phyloP scores from a whole-genome alignment of 2,329 filamentous ascomycete genomes.

The Diaporthe humulicola region DNA sequence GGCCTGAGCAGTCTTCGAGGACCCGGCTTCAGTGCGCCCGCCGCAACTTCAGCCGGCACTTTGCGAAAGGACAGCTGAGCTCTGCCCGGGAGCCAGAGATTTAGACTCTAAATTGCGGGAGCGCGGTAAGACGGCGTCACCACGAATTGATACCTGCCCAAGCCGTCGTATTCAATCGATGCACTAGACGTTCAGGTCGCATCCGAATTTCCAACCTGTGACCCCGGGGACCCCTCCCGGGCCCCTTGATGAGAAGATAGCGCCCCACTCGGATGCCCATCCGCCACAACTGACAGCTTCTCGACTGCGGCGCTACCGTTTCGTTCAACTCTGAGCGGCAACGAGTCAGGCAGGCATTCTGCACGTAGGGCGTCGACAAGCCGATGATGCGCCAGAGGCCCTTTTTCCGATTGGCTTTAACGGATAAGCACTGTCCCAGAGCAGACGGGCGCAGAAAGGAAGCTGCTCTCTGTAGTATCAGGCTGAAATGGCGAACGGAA shows the following conservation, averaged over 20 bases:
- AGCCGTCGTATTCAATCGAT: constrained; percentile 13
- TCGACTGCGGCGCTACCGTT: constrained; percentile 9
- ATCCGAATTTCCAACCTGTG: constrained; percentile 18
- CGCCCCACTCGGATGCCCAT: constrained; percentile 24
- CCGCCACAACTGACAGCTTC: constrained; percentile 31
- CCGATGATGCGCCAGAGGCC: background rate
- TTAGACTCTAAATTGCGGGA: constrained; percentile 24
- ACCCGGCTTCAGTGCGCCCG: background rate
- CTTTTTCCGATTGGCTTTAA: constrained; percentile 1
- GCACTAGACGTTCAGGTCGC: constrained; percentile 18
- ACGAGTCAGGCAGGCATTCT: background rate
- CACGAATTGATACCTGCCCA: background rate
- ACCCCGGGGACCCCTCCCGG: constrained; percentile 13
- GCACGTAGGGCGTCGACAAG: background rate
- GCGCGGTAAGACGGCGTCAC: constrained; percentile 20
- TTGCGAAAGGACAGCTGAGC: constrained; percentile 18
- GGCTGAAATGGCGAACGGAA: constrained; percentile 25
- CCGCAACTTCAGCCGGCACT: background rate
- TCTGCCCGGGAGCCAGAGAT: background rate
- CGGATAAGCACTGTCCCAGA: background rate
- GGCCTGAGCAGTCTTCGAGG: constrained; percentile 13
- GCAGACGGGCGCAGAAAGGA: background rate
- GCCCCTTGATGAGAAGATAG: background rate
- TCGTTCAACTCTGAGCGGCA: constrained; percentile 16
- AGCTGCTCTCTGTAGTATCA: background rate